These are phyloP conservation scores for Immersiella caudata DNA, from an alignment of 495 filamentous ascomycete species.

Conservation along the genomic window DNA sequence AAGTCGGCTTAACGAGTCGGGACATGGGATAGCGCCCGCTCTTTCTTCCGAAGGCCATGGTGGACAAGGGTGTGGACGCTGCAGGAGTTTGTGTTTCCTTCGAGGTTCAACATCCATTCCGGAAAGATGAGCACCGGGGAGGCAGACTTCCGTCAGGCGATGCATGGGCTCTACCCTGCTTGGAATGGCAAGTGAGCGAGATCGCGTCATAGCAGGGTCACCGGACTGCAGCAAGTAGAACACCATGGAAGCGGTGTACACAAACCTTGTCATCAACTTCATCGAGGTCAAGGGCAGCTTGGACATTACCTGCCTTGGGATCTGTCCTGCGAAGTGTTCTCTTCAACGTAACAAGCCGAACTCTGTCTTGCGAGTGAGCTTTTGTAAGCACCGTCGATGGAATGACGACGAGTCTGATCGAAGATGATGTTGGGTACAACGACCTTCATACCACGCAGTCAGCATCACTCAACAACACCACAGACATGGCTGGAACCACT, in stretches of 20 bases:
- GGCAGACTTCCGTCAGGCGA: not conserved
- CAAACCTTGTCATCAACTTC: conserved; percentile 12
- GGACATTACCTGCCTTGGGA: conserved; percentile 13
- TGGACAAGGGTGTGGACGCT: conserved; percentile 19
- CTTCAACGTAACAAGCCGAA: not conserved
- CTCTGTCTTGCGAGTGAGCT: not conserved
- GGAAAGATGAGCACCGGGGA: not conserved
- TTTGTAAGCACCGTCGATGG: not conserved
- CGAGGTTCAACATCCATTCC: conserved; percentile 2
- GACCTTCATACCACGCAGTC: not conserved
- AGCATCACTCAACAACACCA: not conserved
- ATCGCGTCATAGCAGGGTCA: conserved; percentile 5
- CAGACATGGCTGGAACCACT: not conserved
- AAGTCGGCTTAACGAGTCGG: conserved; percentile 13
- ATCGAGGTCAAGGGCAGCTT: not conserved
- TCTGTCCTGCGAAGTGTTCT: not conserved
- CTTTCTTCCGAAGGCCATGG: conserved; percentile 13
- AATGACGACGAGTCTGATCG: conserved; percentile 5
- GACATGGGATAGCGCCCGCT: conserved; percentile 21
- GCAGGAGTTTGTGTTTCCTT: conserved; percentile 16
- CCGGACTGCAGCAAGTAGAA: conserved; percentile 8
- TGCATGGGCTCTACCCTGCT: conserved; percentile 18
- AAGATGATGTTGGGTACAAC: not conserved
- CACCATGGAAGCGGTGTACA: conserved; percentile 15
- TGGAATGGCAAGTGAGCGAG: not conserved